Evolutionary conservation across 2,329 filamentous ascomycete species (phyloP), one percentile per base, ranked within the genome.

Genomic region (Fusarium denticulatum): DNA sequence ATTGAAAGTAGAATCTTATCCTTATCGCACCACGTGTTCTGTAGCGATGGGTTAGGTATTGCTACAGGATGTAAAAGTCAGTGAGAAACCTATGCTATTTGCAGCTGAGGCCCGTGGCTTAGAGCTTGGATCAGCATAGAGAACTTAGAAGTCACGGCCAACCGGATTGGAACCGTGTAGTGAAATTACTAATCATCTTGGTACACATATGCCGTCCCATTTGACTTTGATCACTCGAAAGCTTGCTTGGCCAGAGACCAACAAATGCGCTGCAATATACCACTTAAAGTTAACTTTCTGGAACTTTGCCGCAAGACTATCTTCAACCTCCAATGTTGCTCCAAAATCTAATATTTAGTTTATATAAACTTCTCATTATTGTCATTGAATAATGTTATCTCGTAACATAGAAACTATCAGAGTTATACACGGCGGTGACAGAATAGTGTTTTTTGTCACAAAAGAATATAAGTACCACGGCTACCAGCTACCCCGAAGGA

Each of bases 371-470:
- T 36, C 16, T 36, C 34, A 9, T 36, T 36, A 36, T 36, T 18
- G 15, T 8, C 15, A 36, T 36, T 36, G 8, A 36, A 18, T n/a
- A n/a, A n/a, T 6, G 7, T 13, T 9, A 13, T 13, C 1, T 18
- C 5, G 0, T 49, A 3, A 9, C 5, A 32, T 7, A 13, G 7
- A 13, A 16, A 36, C 3, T 36, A 6, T 32, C 3, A 4, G 11
- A 24, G 5, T 3, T 9, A n/a, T 13, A 32, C 5, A 47, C 40
- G 8, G 34, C 34, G 34, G 7, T 2, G 2, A n/a, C 14, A n/a
- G 5, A 32, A n/a, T 18, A 49, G 28, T 5, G 3, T 32, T 34
- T 34, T 1, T 1, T 18, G 6, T 32, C 16, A 14, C 20, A 24
- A 7, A 34, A 2, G n/a, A 20, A 34, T 5, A 24, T 24, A 34